Conservation (phyloP, 2,329 filamentous ascomycete species). For the Geosmithia flava region DNA sequence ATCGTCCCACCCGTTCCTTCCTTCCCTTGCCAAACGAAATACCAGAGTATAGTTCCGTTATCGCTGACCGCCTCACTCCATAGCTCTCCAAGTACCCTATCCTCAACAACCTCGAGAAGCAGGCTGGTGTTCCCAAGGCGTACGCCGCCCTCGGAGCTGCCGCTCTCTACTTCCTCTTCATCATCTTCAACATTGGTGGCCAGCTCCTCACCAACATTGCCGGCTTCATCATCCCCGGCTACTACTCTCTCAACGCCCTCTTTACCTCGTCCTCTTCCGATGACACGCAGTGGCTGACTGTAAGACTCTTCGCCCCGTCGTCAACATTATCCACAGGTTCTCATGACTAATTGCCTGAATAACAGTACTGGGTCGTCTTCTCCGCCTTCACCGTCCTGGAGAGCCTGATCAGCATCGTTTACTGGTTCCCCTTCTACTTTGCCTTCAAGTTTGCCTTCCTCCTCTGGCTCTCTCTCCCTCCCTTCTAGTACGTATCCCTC, state of each 20-base stretch:
- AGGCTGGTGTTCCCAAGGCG: conserved; percentile 72
- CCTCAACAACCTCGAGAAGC: conserved; percentile 78
- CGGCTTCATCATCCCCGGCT: conserved; percentile 70
- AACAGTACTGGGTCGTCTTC: conserved; percentile 78
- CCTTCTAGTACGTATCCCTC: conserved; percentile 66
- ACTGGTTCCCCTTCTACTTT: conserved; percentile 99
- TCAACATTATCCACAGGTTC: not conserved
- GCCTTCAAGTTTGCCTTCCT: conserved; percentile 98
- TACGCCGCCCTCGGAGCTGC: conserved; percentile 67
- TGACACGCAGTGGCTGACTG: conserved; percentile 71
- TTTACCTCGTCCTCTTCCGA: conserved; percentile 61
- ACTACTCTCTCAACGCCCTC: conserved; percentile 71
- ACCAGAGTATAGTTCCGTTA: not conserved
- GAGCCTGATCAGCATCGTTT: conserved; percentile 72
- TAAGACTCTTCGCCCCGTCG: conserved; percentile 25
- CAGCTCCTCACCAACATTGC: conserved; percentile 81
- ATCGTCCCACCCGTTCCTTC: too few species aligned
- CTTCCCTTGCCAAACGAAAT: not conserved
- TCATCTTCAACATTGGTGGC: conserved; percentile 85
- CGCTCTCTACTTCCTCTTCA: conserved; percentile 78
- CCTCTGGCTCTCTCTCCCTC: conserved; percentile 93
- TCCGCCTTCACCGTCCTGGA: conserved; percentile 73
- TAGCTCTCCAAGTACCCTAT: conserved; percentile 78
- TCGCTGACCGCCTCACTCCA: conserved; percentile 3
- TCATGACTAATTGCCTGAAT: conserved; percentile 18